These are phyloP conservation scores for Termitomyces titanicus DNA, from an alignment of 768 basidiomycete genomes.

Conservation along the genomic window DNA sequence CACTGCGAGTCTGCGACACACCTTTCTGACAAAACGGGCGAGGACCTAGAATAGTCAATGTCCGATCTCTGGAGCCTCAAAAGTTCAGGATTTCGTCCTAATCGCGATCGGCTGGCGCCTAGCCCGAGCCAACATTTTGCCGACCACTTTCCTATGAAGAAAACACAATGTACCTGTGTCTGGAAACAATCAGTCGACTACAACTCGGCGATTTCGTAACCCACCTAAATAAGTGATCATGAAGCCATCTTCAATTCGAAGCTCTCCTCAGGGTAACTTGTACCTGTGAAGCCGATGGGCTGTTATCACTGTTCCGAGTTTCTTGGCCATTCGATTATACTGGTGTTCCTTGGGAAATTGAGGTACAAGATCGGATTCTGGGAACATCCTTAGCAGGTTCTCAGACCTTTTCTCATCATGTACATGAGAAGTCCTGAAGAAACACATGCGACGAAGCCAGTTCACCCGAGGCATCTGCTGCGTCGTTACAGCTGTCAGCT, in stretches of 20 bases:
- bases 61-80: neutral
- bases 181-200: neutral
- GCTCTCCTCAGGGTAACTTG: too few relatives aligned
- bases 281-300: too few relatives aligned
- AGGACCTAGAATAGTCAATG: too few relatives aligned
- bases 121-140: too few relatives aligned
- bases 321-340: too few relatives aligned
- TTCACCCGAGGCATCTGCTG: neutral
- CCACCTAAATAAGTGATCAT: too few relatives aligned
- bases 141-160: too few relatives aligned
- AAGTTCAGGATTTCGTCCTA: too few relatives aligned
- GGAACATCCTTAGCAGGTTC: neutral
- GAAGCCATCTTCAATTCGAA: too few relatives aligned
- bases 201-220: neutral
- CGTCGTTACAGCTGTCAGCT: neutral
- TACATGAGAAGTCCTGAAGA: neutral
- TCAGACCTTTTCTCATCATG: neutral
- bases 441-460: neutral
- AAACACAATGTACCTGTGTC: neutral
- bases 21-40: neutral
- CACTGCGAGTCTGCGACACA: neutral
- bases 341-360: too few relatives aligned
- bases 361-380: neutral
- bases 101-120: too few relatives aligned
- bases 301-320: too few relatives aligned